A percentile compares a stretch with the other conserved stretches of the same genome.
Conservation (phyloP, 2,329 filamentous ascomycete species). For the Cladosporium sp. region DNA sequence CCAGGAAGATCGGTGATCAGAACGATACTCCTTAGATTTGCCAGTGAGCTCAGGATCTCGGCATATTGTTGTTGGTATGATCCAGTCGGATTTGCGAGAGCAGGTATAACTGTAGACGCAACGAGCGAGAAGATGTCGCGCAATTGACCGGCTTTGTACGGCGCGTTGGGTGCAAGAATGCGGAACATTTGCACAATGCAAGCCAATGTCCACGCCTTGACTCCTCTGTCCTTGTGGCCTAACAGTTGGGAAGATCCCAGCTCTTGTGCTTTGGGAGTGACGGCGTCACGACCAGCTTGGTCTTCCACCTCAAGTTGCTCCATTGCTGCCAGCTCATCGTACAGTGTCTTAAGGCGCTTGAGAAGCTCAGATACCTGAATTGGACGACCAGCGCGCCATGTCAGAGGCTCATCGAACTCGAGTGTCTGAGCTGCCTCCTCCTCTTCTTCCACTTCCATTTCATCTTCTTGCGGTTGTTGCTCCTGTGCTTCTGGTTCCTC, state of each 20-base stretch:
- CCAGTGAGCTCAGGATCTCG: constrained; percentile 83
- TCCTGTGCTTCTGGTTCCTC: constrained; percentile 23
- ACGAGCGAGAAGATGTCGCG: constrained; percentile 97
- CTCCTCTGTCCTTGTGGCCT: constrained; percentile 88
- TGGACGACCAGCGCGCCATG: constrained; percentile 88
- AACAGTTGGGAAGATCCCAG: constrained; percentile 79
- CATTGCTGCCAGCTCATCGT: constrained; percentile 77
- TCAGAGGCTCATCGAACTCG: constrained; percentile 79
- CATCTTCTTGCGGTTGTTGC: constrained; percentile 26
- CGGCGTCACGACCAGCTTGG: constrained; percentile 71
- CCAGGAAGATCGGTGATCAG: constrained; percentile 85
- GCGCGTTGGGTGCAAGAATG: constrained; percentile 90
- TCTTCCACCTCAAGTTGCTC: constrained; percentile 71
- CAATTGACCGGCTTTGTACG: constrained; percentile 84
- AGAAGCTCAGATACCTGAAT: constrained; percentile 83
- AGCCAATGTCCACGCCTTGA: constrained; percentile 83
- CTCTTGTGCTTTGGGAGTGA: constrained; percentile 80
- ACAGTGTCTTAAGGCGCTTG: constrained; percentile 74
- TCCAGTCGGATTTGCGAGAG: constrained; percentile 80
- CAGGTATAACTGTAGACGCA: constrained; percentile 77
- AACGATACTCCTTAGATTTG: constrained; percentile 91
- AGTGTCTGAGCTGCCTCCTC: constrained; percentile 45
- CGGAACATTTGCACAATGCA: constrained; percentile 92
- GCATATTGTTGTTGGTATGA: constrained; percentile 92
- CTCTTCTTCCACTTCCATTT: constrained; percentile 26